These are phyloP conservation scores for Neostapfia colusana DNA, from an alignment of 176 grass and related monocot genomes.

Conservation along the genomic window DNA sequence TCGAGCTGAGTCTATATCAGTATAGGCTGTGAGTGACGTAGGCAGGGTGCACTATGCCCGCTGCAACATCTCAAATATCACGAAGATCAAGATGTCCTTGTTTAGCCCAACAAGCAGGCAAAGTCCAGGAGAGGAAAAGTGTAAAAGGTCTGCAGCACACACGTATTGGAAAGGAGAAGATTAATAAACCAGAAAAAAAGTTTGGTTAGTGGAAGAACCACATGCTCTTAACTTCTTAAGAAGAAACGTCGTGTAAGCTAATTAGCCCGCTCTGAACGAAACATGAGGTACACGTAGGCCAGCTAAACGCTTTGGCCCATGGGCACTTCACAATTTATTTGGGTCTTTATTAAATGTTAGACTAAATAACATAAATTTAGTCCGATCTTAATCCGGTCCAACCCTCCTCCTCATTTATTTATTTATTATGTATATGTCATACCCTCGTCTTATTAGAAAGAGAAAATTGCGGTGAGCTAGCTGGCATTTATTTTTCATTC, in stretches of 20 bases:
- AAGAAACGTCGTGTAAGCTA: background rate
- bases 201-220: background rate
- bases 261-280: background rate
- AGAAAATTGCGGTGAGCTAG: too few relatives aligned
- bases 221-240: background rate
- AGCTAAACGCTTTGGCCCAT: too few relatives aligned
- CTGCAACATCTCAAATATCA: background rate
- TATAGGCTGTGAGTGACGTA: background rate
- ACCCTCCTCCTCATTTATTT: too few relatives aligned
- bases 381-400: too few relatives aligned
- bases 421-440: too few relatives aligned
- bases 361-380: too few relatives aligned
- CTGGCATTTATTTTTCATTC: too few relatives aligned
- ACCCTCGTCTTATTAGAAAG: too few relatives aligned
- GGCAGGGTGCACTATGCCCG: background rate
- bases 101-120: constrained; percentile 14
- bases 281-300: too few relatives aligned
- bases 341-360: too few relatives aligned
- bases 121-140: background rate
- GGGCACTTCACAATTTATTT: too few relatives aligned
- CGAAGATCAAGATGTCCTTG: background rate
- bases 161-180: background rate
- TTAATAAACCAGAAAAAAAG: background rate
- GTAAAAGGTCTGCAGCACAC: background rate
- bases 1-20: background rate